phyloP scores from a whole-genome alignment of 2,329 filamentous ascomycete genomes.

The Ophiognomonia clavigignenti-juglandacearum region DNA sequence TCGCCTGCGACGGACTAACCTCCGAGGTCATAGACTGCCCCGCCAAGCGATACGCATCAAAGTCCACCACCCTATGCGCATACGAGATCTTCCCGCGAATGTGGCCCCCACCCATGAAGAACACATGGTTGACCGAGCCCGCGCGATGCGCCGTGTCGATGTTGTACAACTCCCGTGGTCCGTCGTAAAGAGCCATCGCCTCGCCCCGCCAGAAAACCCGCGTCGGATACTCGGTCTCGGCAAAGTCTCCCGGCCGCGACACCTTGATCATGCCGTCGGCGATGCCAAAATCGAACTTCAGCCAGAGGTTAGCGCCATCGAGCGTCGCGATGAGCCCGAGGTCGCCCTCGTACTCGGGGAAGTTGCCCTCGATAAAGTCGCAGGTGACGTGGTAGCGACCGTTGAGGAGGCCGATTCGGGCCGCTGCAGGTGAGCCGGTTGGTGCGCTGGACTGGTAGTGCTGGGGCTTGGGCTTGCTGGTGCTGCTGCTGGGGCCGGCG shows the following conservation, averaged over 20 bases:
- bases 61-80: slow-evolving; percentile 21
- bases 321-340: slow-evolving; percentile 34
- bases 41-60: slow-evolving; percentile 21
- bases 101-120: slow-evolving; percentile 32
- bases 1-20: slow-evolving; percentile 8
- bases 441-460: slow-evolving; percentile 23
- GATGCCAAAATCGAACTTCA: slow-evolving; percentile 36
- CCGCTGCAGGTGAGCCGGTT: too few relatives aligned
- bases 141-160: slow-evolving; percentile 20
- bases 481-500: slow-evolving; percentile 17
- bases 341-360: slow-evolving; percentile 21
- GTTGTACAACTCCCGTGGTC: slow-evolving; percentile 3
- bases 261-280: slow-evolving; percentile 39
- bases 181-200: slow-evolving; percentile 24
- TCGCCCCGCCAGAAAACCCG: slow-evolving; percentile 32
- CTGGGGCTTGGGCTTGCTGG: neutral
- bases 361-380: slow-evolving; percentile 21
- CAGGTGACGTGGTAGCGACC: slow-evolving; percentile 37
- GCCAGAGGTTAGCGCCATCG: slow-evolving; percentile 37
- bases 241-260: slow-evolving; percentile 27
- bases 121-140: slow-evolving; percentile 26
- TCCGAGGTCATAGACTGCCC: slow-evolving; percentile 20
- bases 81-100: slow-evolving; percentile 25
- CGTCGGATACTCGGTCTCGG: slow-evolving; percentile 22
- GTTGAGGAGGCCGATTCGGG: slow-evolving; percentile 34